These are phyloP conservation scores for Hypsizygus marmoreus DNA, from an alignment of 768 basidiomycete species.

Conservation along the genomic window DNA sequence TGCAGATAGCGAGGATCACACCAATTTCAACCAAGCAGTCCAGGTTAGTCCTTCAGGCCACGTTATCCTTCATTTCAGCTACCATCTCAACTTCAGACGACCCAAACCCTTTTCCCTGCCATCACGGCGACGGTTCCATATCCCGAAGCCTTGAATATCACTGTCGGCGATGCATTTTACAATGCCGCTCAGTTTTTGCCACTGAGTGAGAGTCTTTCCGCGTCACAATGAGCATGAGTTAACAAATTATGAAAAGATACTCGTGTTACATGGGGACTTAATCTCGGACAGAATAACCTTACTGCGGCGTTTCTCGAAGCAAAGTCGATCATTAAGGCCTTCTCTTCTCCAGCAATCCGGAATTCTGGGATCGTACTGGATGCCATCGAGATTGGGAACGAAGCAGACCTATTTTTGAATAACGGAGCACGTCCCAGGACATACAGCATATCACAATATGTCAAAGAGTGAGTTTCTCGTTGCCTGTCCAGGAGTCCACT, in stretches of 20 bases:
- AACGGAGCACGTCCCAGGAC: conserved; percentile 42
- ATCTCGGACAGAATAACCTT: conserved; percentile 56
- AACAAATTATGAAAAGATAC: too few relatives aligned
- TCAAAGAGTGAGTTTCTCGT: conserved; percentile 42
- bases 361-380: conserved; percentile 49
- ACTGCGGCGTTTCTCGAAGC: conserved; percentile 52
- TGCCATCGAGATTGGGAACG: conserved; percentile 64
- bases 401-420: conserved; percentile 54
- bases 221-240: too few relatives aligned
- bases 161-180: conserved; percentile 58
- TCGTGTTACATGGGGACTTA: conserved; percentile 67
- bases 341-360: conserved; percentile 40
- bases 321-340: conserved; percentile 48
- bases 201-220: conserved; percentile 42
- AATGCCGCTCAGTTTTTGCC: conserved; percentile 53
- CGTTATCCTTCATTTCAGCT: too few relatives aligned
- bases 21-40: conserved; percentile 49
- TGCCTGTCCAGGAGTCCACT: not conserved
- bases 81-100: not conserved
- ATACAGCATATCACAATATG: conserved; percentile 48
- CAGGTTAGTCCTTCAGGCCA: conserved; percentile 40
- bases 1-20: conserved; percentile 57
- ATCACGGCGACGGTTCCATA: conserved; percentile 54
- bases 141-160: conserved; percentile 61
- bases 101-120: conserved; percentile 50